A percentile compares a stretch with the other conserved stretches of the same genome.
phyloP scores from a whole-genome alignment of 169 alveolate species.

The Plasmodium knowlesi region DNA sequence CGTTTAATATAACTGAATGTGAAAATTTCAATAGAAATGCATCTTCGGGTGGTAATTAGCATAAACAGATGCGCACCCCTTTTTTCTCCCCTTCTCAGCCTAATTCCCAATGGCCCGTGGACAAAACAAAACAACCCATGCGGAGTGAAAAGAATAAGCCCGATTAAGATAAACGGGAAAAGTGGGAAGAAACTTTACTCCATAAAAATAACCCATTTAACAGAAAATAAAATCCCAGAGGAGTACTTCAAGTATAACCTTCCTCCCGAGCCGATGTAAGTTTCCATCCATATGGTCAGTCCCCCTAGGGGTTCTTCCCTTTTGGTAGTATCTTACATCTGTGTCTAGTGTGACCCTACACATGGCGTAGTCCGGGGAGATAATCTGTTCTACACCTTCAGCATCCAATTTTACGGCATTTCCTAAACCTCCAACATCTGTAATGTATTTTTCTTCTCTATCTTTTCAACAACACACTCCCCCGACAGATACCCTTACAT shows the following conservation, averaged over 20 bases:
- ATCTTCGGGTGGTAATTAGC: neutral
- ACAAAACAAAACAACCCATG: neutral
- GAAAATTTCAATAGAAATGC: neutral
- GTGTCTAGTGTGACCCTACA: neutral
- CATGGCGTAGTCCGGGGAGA: neutral
- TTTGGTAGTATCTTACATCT: neutral
- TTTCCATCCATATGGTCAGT: neutral
- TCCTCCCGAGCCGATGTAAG: conserved; percentile 65
- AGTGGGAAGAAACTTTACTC: neutral
- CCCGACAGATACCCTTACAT: conserved; percentile 39
- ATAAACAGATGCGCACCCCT: neutral
- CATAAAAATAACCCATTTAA: neutral
- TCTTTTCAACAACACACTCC: too few species aligned
- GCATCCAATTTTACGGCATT: neutral
- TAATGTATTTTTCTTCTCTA: neutral
- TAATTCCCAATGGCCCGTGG: neutral
- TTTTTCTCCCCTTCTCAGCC: neutral
- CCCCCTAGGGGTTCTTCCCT: neutral
- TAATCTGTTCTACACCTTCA: neutral
- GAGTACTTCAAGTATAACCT: conserved; percentile 54
- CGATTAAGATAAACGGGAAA: neutral
- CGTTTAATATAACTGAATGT: too few species aligned
- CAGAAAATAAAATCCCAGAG: conserved; percentile 22
- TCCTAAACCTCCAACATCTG: neutral
- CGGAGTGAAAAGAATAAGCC: neutral